Conservation (phyloP, 2,329 filamentous ascomycete species). For the Tolypocladium ovalisporum region DNA sequence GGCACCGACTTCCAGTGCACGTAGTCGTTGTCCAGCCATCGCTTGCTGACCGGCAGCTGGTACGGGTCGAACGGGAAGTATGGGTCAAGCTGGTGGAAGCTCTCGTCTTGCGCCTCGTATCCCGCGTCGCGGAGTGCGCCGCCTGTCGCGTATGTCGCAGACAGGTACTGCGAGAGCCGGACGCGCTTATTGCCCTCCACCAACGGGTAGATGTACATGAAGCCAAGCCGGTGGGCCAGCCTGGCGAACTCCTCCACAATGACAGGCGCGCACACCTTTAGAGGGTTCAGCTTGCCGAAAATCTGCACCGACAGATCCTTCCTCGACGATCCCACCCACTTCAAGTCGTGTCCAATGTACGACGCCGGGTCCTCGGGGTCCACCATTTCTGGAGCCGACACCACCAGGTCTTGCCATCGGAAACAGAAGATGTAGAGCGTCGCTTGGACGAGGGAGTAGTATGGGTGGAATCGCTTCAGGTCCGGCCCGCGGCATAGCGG, state of each 20-base stretch:
- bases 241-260: constrained; percentile 90
- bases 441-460: constrained; percentile 83
- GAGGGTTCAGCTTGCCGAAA: constrained; percentile 80
- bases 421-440: constrained; percentile 96
- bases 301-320: constrained; percentile 68
- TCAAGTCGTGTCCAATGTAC: constrained; percentile 59
- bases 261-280: constrained; percentile 84
- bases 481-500: constrained; percentile 72
- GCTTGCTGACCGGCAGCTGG: constrained; percentile 73
- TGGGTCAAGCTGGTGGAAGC: constrained; percentile 75
- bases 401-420: constrained; percentile 83
- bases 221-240: constrained; percentile 72
- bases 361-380: constrained; percentile 52
- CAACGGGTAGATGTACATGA: constrained; percentile 81
- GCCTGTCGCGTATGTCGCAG: constrained; percentile 43
- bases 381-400: constrained; percentile 45
- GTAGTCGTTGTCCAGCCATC: constrained; percentile 81
- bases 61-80: constrained; percentile 99
- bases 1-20: constrained; percentile 68
- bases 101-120: constrained; percentile 51
- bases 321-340: constrained; percentile 66
- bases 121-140: constrained; percentile 40
- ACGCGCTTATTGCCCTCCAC: constrained; percentile 90
- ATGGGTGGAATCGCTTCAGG: constrained; percentile 69
- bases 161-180: constrained; percentile 61